Evolutionary conservation across 768 basidiomycete genomes (phyloP).

Genomic region (Amylocystis lapponica): DNA sequence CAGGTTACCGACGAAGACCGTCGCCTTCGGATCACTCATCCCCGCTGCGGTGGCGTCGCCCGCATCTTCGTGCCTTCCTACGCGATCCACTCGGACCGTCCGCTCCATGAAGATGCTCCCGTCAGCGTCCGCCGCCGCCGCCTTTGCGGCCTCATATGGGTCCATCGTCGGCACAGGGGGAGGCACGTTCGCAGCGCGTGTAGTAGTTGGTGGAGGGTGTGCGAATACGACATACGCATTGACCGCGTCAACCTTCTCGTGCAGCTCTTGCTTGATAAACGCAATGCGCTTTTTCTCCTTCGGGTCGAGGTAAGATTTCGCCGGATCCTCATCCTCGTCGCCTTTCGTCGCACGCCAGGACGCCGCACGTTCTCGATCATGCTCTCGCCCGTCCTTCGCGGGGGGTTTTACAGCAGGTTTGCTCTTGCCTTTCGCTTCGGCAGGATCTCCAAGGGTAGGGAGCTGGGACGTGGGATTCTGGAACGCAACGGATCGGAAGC

Average conservation of each 20-base stretch:
- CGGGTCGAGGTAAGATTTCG: slow-evolving; percentile 69
- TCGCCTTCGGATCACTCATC: slow-evolving; percentile 68
- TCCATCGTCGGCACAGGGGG: slow-evolving; percentile 46
- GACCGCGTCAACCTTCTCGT: slow-evolving; percentile 65
- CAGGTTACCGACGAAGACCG: slow-evolving; percentile 87
- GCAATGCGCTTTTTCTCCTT: slow-evolving; percentile 90
- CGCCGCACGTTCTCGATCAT: slow-evolving; percentile 53
- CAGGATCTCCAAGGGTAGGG: slow-evolving; percentile 34
- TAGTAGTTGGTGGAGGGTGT: slow-evolving; percentile 39
- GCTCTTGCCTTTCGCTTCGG: slow-evolving; percentile 24
- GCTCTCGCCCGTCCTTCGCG: slow-evolving; percentile 34
- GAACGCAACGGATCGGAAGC: slow-evolving; percentile 93
- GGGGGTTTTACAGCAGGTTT: slow-evolving; percentile 15
- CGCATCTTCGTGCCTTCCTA: slow-evolving; percentile 32
- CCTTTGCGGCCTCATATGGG: slow-evolving; percentile 64
- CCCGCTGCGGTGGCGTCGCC: slow-evolving; percentile 14
- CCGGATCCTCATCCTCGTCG: slow-evolving; percentile 37
- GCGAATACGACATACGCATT: slow-evolving; percentile 94
- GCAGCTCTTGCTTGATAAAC: slow-evolving; percentile 90
- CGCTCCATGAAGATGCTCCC: slow-evolving; percentile 71
- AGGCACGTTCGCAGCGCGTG: slow-evolving; percentile 45
- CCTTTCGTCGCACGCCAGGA: slow-evolving; percentile 43
- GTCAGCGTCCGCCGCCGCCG: slow-evolving; percentile 56
- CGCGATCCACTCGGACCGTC: slow-evolving; percentile 73
- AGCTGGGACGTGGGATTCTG: slow-evolving; percentile 70